Percentiles rank a stretch among this genome's conserved stretches.
Conservation (phyloP, 768 basidiomycete species). For the Kwoniella dejecticola region DNA sequence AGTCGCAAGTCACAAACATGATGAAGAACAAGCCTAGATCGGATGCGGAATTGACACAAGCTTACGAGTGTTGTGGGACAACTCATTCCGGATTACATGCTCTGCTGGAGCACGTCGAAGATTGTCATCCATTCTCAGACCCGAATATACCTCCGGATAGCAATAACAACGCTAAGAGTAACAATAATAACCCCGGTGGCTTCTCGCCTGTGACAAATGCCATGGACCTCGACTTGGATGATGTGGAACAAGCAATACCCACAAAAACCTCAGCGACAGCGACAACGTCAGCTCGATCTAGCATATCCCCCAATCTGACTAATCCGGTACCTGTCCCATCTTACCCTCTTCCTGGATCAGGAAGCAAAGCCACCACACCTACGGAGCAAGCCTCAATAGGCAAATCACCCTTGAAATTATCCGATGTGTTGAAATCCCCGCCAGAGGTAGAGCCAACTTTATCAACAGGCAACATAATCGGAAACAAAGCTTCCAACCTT, state of each 20-base stretch:
- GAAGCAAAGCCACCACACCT: conserved; percentile 38
- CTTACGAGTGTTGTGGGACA: conserved; percentile 51
- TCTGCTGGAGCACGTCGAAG: conserved; percentile 53
- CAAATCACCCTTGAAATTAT: conserved; percentile 31
- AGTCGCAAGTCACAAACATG: conserved; percentile 38
- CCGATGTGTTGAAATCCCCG: conserved; percentile 46
- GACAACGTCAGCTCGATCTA: conserved; percentile 25
- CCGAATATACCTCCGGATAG: conserved; percentile 29
- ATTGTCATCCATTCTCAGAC: conserved; percentile 45
- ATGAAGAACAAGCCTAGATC: conserved; percentile 34
- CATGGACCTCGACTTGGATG: conserved; percentile 49
- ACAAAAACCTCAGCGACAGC: conserved; percentile 9
- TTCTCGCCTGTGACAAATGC: conserved; percentile 45
- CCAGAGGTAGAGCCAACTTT: conserved; percentile 22
- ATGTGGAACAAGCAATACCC: conserved; percentile 25
- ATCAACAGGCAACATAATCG: neutral
- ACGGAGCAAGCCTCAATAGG: conserved; percentile 28
- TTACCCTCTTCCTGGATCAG: conserved; percentile 34
- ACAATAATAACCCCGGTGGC: conserved; percentile 13
- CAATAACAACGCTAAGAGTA: neutral
- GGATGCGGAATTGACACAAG: conserved; percentile 46
- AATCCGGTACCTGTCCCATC: conserved; percentile 25
- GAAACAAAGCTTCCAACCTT: conserved; percentile 17
- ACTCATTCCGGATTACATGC: conserved; percentile 48
- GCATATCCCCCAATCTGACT: conserved; percentile 26